Percentiles rank a stretch among this genome's conserved stretches.
phyloP scores from a whole-genome alignment of 805 yeast species.

The Saccharomycopsis sp. region DNA sequence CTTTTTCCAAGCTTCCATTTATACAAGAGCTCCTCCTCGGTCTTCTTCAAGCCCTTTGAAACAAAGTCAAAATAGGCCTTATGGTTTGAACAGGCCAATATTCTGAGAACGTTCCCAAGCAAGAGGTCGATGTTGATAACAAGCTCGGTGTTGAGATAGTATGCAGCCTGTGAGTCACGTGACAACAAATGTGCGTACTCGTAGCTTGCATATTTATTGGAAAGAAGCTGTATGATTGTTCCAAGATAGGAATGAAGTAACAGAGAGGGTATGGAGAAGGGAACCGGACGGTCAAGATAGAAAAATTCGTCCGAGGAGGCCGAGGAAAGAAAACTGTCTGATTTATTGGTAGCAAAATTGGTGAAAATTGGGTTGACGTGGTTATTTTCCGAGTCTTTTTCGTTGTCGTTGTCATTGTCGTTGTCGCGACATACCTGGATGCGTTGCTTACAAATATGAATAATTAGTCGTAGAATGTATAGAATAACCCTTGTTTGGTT shows the following conservation, averaged over 20 bases:
- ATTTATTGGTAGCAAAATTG: conserved; percentile 1
- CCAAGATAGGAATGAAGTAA: neutral
- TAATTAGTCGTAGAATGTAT: neutral
- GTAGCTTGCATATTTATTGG: neutral
- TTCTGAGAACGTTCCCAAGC: conserved; percentile 5
- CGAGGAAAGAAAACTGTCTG: neutral
- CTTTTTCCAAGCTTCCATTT: neutral
- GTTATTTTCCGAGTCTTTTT: neutral
- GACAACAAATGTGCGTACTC: neutral
- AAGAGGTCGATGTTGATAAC: neutral
- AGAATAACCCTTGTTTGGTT: neutral
- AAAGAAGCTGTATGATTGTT: neutral
- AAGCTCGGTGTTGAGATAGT: neutral
- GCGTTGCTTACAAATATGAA: neutral
- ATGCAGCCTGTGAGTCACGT: neutral
- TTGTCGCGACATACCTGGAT: neutral
- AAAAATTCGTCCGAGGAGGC: conserved; percentile 1
- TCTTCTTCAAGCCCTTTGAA: neutral
- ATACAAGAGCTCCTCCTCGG: neutral
- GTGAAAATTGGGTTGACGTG: neutral
- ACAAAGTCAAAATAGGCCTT: conserved; percentile 7
- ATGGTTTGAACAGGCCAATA: conserved; percentile 8
- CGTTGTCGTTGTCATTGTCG: neutral
- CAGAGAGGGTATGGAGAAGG: neutral
- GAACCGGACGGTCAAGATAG: neutral